Conservation (phyloP, 768 basidiomycete species). For the Hypholoma sublateritium region DNA sequence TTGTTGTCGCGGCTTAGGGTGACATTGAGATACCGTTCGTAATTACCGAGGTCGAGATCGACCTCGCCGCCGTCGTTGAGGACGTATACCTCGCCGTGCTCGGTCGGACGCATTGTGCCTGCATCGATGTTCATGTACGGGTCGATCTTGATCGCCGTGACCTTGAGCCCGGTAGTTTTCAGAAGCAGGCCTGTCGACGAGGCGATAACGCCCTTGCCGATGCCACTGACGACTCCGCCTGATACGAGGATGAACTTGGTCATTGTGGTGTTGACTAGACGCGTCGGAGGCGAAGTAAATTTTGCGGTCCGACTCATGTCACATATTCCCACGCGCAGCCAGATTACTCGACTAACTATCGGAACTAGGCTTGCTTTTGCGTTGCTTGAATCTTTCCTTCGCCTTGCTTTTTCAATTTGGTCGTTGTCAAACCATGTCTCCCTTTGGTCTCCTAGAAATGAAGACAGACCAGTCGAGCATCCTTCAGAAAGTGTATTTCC, state of each 20-base stretch:
- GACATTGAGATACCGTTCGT: slow-evolving; percentile 95
- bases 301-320: not conserved
- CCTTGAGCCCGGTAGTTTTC: slow-evolving; percentile 93
- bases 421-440: too few species aligned
- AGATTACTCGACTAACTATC: too few species aligned
- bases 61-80: slow-evolving; percentile 98
- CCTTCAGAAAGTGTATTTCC: too few species aligned
- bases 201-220: slow-evolving; percentile 99
- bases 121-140: slow-evolving; percentile 99
- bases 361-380: too few species aligned
- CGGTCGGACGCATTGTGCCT: slow-evolving; percentile 97
- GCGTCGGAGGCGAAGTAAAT: not conserved
- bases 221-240: slow-evolving; percentile 97
- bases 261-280: slow-evolving; percentile 41
- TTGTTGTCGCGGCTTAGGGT: slow-evolving; percentile 95
- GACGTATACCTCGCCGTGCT: slow-evolving; percentile 99
- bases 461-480: too few species aligned
- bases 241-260: slow-evolving; percentile 97
- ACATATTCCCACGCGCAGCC: not conserved
- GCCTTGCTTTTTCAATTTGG: too few species aligned
- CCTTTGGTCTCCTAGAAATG: too few species aligned
- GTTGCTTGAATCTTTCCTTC: too few species aligned
- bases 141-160: slow-evolving; percentile 99
- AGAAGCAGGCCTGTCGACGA: slow-evolving; percentile 95
- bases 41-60: slow-evolving; percentile 96